These are phyloP conservation scores for Tubosaeta sp. DNA, from an alignment of 768 basidiomycete species.

Conservation along the genomic window DNA sequence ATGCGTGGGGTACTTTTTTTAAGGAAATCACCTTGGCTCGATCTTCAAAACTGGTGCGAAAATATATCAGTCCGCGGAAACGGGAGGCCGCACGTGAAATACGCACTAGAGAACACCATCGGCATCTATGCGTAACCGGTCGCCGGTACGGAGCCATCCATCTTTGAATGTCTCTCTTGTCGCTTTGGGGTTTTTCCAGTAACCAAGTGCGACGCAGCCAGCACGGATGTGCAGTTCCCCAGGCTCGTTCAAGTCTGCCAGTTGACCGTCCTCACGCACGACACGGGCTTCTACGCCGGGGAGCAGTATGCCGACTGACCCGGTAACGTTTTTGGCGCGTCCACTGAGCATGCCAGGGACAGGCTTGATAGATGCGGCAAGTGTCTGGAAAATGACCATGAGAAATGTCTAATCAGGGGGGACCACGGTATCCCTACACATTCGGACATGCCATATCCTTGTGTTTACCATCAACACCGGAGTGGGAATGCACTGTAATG, in stretches of 20 bases:
- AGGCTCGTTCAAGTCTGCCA: constrained; percentile 51
- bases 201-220: constrained; percentile 56
- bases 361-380: constrained; percentile 45
- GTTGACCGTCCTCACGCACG: constrained; percentile 52
- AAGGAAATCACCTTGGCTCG: constrained; percentile 55
- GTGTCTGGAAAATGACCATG: constrained; percentile 40
- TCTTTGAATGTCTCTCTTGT: constrained; percentile 59
- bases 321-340: constrained; percentile 35
- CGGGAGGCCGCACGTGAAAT: background rate
- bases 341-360: constrained; percentile 43
- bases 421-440: constrained; percentile 38
- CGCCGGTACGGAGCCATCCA: constrained; percentile 77
- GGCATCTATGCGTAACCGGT: constrained; percentile 58
- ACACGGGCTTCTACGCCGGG: constrained; percentile 66
- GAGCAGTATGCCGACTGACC: constrained; percentile 53
- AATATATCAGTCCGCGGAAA: background rate
- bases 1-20: background rate
- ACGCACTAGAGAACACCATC: constrained; percentile 64
- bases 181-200: constrained; percentile 67
- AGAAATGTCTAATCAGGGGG: background rate
- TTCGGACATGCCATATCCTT: constrained; percentile 75
- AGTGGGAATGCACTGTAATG: background rate
- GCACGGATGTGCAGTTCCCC: constrained; percentile 66
- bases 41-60: constrained; percentile 58
- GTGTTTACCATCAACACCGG: constrained; percentile 1